Base-by-base conservation (phyloP, 805 yeast genomes). In the Ogataea ramenticola region DNA sequence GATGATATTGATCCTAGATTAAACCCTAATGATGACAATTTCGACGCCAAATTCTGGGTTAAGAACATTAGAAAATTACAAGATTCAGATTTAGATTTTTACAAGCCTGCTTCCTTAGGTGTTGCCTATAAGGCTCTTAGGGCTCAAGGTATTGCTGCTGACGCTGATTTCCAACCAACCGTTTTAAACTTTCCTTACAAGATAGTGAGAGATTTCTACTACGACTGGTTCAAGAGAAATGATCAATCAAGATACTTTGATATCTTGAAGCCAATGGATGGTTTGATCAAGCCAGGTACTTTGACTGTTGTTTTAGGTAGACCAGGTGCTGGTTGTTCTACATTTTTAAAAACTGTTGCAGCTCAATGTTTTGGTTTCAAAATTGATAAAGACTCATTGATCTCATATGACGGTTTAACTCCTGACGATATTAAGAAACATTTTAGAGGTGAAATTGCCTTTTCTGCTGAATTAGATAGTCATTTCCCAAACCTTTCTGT, bases 301-400 rank as follows among this genome's bases (percentile, higher is more conserved):
- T 65, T 82, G 39, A 73, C 83, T 8, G 83, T 82, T 41, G 88
- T 84, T 11, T 66, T 84, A 39, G 91, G 93, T 45, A 74, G 90
- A 61, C 91, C 91, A 1, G 91, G 91, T 55, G 77, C 87, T n/a
- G 88, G 89, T 50, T 82, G 88, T 59, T 74, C 86, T 3, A 80
- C 88, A 0, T 64, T 81, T 41, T 65, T 82, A 53, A 80, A 80
- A 53, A 73, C 84, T 4, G 67, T 80, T 34, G 66, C 82, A 33
- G 58, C 79, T 31, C 75, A 78, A 43, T 77, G 84, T 7, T 74
- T 76, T 54, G 86, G 86, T 47, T 78, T 77, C 57, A 57, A 71
- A 29, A 53, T 80, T 29, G 77, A 68, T 33, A 46, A 60, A 35
- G 71, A 69, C 29, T 70, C 84, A 1, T 49, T 51, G 7, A 66